Evolutionary conservation across 2,329 filamentous ascomycete species (phyloP).

Genomic region (Calcarisporium arbuscula): DNA sequence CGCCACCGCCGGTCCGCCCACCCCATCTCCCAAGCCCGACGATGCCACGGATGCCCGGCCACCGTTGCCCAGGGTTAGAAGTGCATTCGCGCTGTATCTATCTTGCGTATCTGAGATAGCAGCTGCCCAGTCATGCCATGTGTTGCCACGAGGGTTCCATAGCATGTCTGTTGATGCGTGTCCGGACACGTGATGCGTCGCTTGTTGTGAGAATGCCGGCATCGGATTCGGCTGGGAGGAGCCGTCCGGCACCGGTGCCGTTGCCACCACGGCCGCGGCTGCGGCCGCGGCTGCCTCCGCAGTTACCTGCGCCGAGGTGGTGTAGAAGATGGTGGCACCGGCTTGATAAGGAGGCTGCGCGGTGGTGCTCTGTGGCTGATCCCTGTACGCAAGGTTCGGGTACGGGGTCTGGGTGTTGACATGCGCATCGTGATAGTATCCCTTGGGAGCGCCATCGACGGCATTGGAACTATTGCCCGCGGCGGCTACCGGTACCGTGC

Average conservation of each 20-base stretch:
- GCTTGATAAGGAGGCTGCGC: constrained; percentile 18
- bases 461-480: constrained; percentile 13
- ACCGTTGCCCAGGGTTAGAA: constrained; percentile 38
- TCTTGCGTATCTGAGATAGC: constrained; percentile 45
- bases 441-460: constrained; percentile 18
- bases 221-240: constrained; percentile 29
- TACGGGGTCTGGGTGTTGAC: constrained; percentile 23
- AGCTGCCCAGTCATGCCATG: constrained; percentile 50
- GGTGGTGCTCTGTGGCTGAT: constrained; percentile 18
- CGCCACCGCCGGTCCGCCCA: constrained; percentile 1
- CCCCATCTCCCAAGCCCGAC: constrained; percentile 4
- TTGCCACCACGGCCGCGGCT: constrained; percentile 12
- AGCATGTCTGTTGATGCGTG: constrained; percentile 22
- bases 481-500: constrained; percentile 9
- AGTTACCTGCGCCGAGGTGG: constrained; percentile 12
- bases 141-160: constrained; percentile 32
- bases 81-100: constrained; percentile 41
- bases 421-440: constrained; percentile 21
- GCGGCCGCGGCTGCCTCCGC: constrained; percentile 2
- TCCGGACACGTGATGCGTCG: constrained; percentile 26
- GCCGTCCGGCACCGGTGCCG: constrained; percentile 14
- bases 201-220: constrained; percentile 32
- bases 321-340: constrained; percentile 23
- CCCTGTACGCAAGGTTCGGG: constrained; percentile 22
- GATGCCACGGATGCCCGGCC: constrained; percentile 8